A percentile compares a stretch with the other conserved stretches of the same genome.
Evolutionary conservation across 768 basidiomycete species (phyloP).

Genomic region (Fomitopsis pulvina): DNA sequence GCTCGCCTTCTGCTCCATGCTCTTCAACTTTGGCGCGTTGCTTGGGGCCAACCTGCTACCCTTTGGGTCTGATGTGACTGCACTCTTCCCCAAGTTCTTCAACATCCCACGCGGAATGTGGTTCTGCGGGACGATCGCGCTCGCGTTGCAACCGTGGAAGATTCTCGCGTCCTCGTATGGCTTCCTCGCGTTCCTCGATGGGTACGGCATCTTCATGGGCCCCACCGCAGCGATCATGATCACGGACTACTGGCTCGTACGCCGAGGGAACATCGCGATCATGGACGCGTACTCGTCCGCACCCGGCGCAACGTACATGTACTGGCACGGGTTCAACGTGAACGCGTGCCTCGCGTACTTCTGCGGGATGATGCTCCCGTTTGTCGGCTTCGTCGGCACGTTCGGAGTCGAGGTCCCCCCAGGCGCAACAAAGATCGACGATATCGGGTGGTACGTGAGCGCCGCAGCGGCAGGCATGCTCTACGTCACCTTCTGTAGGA

Average conservation of each 20-base stretch:
- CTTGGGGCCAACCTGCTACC: slow-evolving; percentile 15
- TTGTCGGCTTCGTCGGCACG: slow-evolving; percentile 13
- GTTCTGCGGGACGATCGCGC: slow-evolving; percentile 14
- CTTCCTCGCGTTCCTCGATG: slow-evolving; percentile 16
- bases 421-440: slow-evolving; percentile 8
- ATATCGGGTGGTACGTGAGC: slow-evolving; percentile 14
- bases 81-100: slow-evolving; percentile 12
- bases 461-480: slow-evolving; percentile 9
- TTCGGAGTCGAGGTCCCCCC: slow-evolving; percentile 11
- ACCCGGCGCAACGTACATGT: slow-evolving; percentile 12
- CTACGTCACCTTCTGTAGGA: slow-evolving; percentile 9
- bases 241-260: slow-evolving; percentile 16
- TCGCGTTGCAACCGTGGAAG: slow-evolving; percentile 16
- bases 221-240: slow-evolving; percentile 16
- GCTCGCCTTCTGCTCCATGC: slow-evolving; percentile 11
- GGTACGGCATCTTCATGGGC: slow-evolving; percentile 17
- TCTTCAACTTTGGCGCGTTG: slow-evolving; percentile 15
- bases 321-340: slow-evolving; percentile 14
- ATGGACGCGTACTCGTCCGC: slow-evolving; percentile 10
- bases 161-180: slow-evolving; percentile 13
- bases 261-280: slow-evolving; percentile 11
- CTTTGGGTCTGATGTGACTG: slow-evolving; percentile 13
- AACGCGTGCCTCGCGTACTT: slow-evolving; percentile 12
- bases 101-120: slow-evolving; percentile 18
- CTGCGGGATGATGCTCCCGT: slow-evolving; percentile 14